Base-by-base conservation (phyloP, 306 rosid genomes). In the Cicer arietinum region DNA sequence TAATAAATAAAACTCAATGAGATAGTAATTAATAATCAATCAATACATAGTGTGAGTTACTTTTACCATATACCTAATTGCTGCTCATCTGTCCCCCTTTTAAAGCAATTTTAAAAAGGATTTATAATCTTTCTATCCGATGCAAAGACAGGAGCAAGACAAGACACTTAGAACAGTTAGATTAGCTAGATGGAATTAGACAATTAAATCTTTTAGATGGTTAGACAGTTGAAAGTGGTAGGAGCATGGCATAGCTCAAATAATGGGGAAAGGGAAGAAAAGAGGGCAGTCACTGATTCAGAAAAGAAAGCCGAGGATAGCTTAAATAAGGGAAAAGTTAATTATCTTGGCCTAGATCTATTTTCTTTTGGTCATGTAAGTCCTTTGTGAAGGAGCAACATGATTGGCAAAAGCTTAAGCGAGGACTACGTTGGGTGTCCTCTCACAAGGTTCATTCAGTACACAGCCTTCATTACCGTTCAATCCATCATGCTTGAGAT, bases 1-100 rank as follows among this genome's bases (percentile, higher is more conserved):
- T 81, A 13, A 16, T 68, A 60, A 51, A 59, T 78, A 39, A 22
- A 35, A 62, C 43, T 43, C 39, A 11, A 18, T 30, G 71, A 48
- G 62, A 45, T 8, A 16, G 54, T 67, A 37, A 47, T 75, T 18
- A 42, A 75, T 40, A 18, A 53, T 44, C 68, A 64, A 71, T 71
- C 61, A 64, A 63, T 63, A 44, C 63, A 79, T 40, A 35, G 22
- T 40, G 11, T 46, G 41, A 44, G 52, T 70, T 83, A 51, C 35
- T 47, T 57, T 43, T 18, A 7, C 58, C 50, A 16, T 40, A 14
- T 48, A 22, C 37, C 20, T 25, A 76, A 40, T 71, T 65, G 42
- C 75, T 75, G 57, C 45, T 22, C 11, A 30, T 65, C 2, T 20
- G 10, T 22, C 56, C 43, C n/a, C 17, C 7, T 35, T 41, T 25